Conservation (phyloP, 352 stramenopile species). For the Sclerospora graminicola region DNA sequence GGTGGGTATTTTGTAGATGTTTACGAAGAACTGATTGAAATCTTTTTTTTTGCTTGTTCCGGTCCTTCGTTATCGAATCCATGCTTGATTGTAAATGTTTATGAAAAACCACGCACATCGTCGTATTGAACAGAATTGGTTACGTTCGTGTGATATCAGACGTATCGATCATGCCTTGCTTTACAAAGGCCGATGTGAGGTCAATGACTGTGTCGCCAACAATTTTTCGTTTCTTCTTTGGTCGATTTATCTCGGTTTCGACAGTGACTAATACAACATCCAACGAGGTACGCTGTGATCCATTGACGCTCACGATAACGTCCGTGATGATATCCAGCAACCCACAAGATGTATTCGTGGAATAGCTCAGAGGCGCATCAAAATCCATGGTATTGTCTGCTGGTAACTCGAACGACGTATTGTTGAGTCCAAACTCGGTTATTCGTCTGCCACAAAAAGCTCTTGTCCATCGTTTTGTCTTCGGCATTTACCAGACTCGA, state of each 20-base stretch:
- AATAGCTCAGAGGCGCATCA: slow-evolving; percentile 24
- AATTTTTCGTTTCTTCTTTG: slow-evolving; percentile 79
- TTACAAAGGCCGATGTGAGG: slow-evolving; percentile 61
- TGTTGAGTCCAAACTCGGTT: slow-evolving; percentile 48
- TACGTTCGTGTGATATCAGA: slow-evolving; percentile 59
- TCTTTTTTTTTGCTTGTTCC: no score
- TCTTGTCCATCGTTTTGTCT: slow-evolving; percentile 42
- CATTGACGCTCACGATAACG: slow-evolving; percentile 56
- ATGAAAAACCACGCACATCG: no score
- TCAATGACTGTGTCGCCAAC: slow-evolving; percentile 70
- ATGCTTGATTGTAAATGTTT: no score
- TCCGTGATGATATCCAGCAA: slow-evolving; percentile 61
- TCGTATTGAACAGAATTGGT: slow-evolving; percentile 29
- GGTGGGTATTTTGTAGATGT: no score
- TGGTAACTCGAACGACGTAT: slow-evolving; percentile 47
- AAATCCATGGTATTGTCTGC: slow-evolving; percentile 28
- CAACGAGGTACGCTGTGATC: slow-evolving; percentile 50
- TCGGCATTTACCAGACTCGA: slow-evolving; percentile 33
- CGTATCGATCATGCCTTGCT: slow-evolving; percentile 67
- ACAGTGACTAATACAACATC: slow-evolving; percentile 41
- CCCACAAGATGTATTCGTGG: slow-evolving; percentile 28
- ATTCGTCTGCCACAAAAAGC: slow-evolving; percentile 18
- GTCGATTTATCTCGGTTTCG: slow-evolving; percentile 28
- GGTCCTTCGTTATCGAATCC: no score
- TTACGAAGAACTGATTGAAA: no score